Evolutionary conservation across 2,329 filamentous ascomycete species (phyloP), one percentile per base, ranked within the genome.

Genomic region (Epichloe hybrida): DNA sequence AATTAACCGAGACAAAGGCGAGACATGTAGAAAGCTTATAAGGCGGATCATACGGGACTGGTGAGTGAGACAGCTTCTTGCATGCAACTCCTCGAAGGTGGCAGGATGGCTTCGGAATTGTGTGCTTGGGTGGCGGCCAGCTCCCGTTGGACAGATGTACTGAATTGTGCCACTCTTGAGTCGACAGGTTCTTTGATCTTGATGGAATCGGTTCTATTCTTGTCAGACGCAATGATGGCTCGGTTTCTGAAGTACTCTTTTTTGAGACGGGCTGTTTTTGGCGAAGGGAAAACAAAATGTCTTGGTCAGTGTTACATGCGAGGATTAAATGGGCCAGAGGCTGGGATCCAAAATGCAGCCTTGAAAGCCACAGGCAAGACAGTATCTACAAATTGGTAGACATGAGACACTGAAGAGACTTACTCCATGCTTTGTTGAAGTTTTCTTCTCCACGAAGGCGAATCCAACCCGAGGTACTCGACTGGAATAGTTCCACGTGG

Each of bases 401-500:
- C 7, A 37, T 46, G 34, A 37, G 34, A 5, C 13, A 37, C 20
- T 5, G 20, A 11, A 37, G 12, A 13, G 15, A 57, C 68, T 51
- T 65, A 76, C 74, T 56, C 60, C 71, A 68, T 12, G 72, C 72
- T 54, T 64, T 69, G 43, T 71, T 64, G 54, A 74, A 77, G 52
- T 75, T 74, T 3, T 70, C 63, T 34, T 62, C 61, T 15, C 73
- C 73, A 46, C 61, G 63, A 39, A 77, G 64, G 17, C 69, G 67
- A 45, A 76, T 68, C 69, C 73, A 76, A 37, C 71, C 74, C 13
- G 69, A 68, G 2, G 72, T 73, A 53, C 69, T 75, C 35, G 66
- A 64, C 36, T 66, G 64, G 57, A 75, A 76, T 20, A 76, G 61
- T 53, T 75, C 69, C 45, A 75, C 69, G 50, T 68, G 67, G 48